A percentile compares a stretch with the other conserved stretches of the same genome.
Evolutionary conservation across 2,329 filamentous ascomycete species (phyloP).

Genomic region (Aspergillus aculeatinus): DNA sequence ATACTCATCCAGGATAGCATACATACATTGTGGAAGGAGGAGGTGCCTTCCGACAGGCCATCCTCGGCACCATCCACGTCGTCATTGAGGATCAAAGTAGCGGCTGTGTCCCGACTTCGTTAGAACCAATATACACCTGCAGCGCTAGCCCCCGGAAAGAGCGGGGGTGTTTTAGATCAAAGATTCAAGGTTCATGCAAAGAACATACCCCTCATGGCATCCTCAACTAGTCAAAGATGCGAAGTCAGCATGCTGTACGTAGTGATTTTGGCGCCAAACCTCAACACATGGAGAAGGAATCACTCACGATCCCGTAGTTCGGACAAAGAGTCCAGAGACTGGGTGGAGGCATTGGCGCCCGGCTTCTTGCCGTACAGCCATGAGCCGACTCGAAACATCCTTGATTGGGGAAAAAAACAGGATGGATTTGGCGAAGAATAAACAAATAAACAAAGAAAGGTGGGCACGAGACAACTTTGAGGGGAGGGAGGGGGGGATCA

Average conservation of each 20-base stretch:
- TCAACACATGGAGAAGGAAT: background rate
- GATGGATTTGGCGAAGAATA: background rate
- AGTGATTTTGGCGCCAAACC: conserved; percentile 21
- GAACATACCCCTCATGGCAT: conserved; percentile 45
- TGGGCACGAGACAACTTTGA: conserved; percentile 6
- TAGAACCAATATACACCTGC: conserved; percentile 5
- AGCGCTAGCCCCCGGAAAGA: conserved; percentile 1
- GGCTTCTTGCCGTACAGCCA: conserved; percentile 48
- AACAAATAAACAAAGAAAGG: background rate
- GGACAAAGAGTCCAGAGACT: conserved; percentile 57
- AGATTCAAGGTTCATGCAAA: background rate
- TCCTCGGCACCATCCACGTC: conserved; percentile 82
- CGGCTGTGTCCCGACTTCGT: conserved; percentile 46
- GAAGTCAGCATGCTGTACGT: background rate
- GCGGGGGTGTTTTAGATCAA: conserved; percentile 4
- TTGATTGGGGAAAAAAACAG: background rate
- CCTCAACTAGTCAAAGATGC: conserved; percentile 29
- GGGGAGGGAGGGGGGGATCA: background rate
- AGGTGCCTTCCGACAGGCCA: conserved; percentile 68
- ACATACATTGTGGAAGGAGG: conserved; percentile 76
- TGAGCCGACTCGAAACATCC: conserved; percentile 44
- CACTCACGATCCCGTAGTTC: conserved; percentile 54
- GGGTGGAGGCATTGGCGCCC: conserved; percentile 46
- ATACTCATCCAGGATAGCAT: conserved; percentile 3
- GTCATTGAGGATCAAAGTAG: conserved; percentile 78